These are phyloP conservation scores for Hermanozyma aechmeae DNA, from an alignment of 805 yeast species.

Conservation along the genomic window DNA sequence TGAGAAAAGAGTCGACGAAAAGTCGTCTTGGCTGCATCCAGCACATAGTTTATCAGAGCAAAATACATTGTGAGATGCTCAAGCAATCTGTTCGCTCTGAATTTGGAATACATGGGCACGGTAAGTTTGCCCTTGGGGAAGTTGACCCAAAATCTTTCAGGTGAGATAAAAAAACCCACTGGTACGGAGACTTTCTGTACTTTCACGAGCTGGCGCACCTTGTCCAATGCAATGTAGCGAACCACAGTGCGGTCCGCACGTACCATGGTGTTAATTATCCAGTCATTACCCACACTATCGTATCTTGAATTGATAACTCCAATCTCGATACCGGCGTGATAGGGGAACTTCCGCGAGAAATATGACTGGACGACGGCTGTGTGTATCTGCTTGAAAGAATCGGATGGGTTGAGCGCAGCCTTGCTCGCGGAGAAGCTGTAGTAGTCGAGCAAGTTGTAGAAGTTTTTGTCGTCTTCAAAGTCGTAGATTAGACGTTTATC, in stretches of 20 bases:
- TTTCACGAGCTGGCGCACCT: slow-evolving; percentile 5
- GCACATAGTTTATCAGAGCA: slow-evolving; percentile 11
- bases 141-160: slow-evolving; percentile 11
- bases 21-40: not conserved
- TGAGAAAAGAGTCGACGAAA: slow-evolving; percentile 1
- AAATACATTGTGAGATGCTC: slow-evolving; percentile 42
- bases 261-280: slow-evolving; percentile 20
- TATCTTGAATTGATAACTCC: slow-evolving; percentile 26
- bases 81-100: slow-evolving; percentile 38
- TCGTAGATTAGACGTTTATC: slow-evolving; percentile 37
- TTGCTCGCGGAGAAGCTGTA: slow-evolving; percentile 24
- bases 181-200: slow-evolving; percentile 20
- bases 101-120: slow-evolving; percentile 30
- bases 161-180: slow-evolving; percentile 16
- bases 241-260: slow-evolving; percentile 1
- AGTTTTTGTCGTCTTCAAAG: slow-evolving; percentile 23
- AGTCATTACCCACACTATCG: slow-evolving; percentile 21
- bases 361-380: slow-evolving; percentile 11
- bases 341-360: slow-evolving; percentile 15
- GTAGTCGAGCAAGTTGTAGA: slow-evolving; percentile 30
- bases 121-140: slow-evolving; percentile 17
- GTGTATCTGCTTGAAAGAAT: slow-evolving; percentile 17
- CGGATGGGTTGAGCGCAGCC: slow-evolving; percentile 8
- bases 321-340: slow-evolving; percentile 2
- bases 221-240: slow-evolving; percentile 3